These are phyloP conservation scores for Fusarium sp. DNA, from an alignment of 2,329 filamentous ascomycete species.

Conservation along the genomic window DNA sequence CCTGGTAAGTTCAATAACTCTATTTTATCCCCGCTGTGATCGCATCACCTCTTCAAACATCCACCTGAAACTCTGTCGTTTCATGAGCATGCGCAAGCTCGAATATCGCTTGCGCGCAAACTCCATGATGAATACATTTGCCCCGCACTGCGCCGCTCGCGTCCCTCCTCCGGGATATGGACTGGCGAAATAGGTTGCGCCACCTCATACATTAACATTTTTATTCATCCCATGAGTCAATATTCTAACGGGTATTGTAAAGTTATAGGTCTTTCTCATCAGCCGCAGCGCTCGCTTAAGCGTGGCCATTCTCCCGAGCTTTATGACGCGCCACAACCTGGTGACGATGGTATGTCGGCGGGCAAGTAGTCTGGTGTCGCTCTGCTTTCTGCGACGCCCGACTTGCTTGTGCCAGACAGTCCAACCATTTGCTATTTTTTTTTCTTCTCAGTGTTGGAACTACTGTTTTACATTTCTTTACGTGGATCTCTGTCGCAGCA, in stretches of 20 bases:
- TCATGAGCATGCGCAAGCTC: background rate
- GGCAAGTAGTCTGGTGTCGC: slow-evolving; percentile 52
- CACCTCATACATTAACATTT: slow-evolving; percentile 1
- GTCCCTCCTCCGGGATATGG: slow-evolving; percentile 2
- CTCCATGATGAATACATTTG: slow-evolving; percentile 29
- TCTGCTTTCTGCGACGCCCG: slow-evolving; percentile 46
- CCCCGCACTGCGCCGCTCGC: slow-evolving; percentile 25
- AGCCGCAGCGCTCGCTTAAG: slow-evolving; percentile 76
- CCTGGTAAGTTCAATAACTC: slow-evolving; percentile 67
- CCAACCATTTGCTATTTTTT: slow-evolving; percentile 25
- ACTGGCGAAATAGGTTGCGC: slow-evolving; percentile 17
- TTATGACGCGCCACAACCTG: slow-evolving; percentile 64
- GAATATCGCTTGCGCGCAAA: slow-evolving; percentile 18
- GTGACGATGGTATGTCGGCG: slow-evolving; percentile 78
- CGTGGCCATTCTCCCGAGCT: slow-evolving; percentile 80
- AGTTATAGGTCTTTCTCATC: slow-evolving; percentile 60
- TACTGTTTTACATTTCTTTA: slow-evolving; percentile 47
- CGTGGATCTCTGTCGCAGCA: slow-evolving; percentile 46
- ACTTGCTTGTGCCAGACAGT: slow-evolving; percentile 32
- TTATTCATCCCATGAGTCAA: slow-evolving; percentile 9
- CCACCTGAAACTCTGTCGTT: slow-evolving; percentile 12
- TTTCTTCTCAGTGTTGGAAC: slow-evolving; percentile 12
- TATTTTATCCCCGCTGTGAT: slow-evolving; percentile 23
- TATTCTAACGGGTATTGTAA: slow-evolving; percentile 43
- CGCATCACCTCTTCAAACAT: slow-evolving; percentile 27